Base-by-base conservation (phyloP, 2,329 filamentous ascomycete genomes). In the Cladosporium velox region DNA sequence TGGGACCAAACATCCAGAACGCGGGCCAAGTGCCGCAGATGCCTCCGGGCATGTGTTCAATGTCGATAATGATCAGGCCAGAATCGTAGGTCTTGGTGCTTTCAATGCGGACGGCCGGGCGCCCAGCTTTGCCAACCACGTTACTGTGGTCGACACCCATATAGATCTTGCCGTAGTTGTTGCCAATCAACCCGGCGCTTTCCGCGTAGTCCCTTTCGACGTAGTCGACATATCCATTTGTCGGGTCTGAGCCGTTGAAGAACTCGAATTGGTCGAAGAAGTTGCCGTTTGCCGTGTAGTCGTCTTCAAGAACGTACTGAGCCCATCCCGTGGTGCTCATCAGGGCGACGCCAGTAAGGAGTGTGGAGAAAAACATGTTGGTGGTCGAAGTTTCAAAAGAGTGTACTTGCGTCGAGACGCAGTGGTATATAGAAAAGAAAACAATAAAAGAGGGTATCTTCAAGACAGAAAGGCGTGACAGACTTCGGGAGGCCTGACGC, bases 211-310 rank as follows among this genome's bases (percentile, higher is more conserved):
- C 66, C 60, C 84, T 81, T 70, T 86, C 80, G 64, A 88, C 84
- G 72, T 93, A 95, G 67, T 86, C 79, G 71, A 95, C 91, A 72
- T 88, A 92, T 35, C 91, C 92, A 68, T 88, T 72, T 2, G 91
- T 95, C 0, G 91, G 91, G 73, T 95, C 92, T 3, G 71, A 24
- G 18, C 67, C 79, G 8, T 81, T 83, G 70, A 78, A 85, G 75
- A 87, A 86, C 34, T 75, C 71, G 72, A 86, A 86, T 70, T 81
- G 78, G 70, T 81, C 78, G 72, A 86, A 85, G 72, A 86, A 87
- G 66, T 77, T 77, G 59, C 74, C 72, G 41, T 70, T 68, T 1
- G 74, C 70, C 55, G 77, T 78, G 72, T 85, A 85, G 71, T 84
- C 81, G 67, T 85, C 83, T 67, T 81, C 70, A 55, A 86, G 74